These are phyloP conservation scores for Cucurbita maxima DNA, from an alignment of 306 rosid species.

Conservation along the genomic window DNA sequence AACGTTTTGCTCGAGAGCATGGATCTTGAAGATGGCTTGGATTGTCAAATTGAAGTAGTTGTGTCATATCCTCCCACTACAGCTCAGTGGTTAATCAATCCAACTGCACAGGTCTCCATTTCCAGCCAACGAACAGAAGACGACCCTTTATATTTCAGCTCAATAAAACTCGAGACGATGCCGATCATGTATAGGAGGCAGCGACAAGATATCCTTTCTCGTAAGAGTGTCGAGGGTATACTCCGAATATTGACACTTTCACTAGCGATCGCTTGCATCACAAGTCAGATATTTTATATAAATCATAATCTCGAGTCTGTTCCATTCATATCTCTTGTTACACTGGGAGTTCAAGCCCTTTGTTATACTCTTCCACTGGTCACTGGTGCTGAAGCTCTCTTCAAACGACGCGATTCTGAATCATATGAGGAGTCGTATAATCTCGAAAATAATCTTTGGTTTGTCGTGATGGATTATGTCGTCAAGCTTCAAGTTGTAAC, in stretches of 20 bases:
- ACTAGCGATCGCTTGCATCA: slow-evolving; percentile 48
- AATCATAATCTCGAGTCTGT: slow-evolving; percentile 39
- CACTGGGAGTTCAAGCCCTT: slow-evolving; percentile 73
- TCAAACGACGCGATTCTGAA: slow-evolving; percentile 42
- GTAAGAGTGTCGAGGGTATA: slow-evolving; percentile 58
- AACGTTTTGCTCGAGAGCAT: slow-evolving; percentile 40
- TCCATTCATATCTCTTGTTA: slow-evolving; percentile 58
- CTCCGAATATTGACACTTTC: slow-evolving; percentile 74
- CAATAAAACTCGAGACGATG: slow-evolving; percentile 45
- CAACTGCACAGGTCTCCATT: slow-evolving; percentile 49
- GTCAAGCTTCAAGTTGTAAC: slow-evolving; percentile 66
- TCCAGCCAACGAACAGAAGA: slow-evolving; percentile 60
- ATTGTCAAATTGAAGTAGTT: slow-evolving; percentile 61
- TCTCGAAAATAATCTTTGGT: slow-evolving; percentile 43
- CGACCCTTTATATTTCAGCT: slow-evolving; percentile 39
- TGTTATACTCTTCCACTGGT: slow-evolving; percentile 72
- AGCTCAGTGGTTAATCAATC: slow-evolving; percentile 63
- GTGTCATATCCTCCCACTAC: slow-evolving; percentile 78
- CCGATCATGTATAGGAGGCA: slow-evolving; percentile 64
- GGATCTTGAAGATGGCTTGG: slow-evolving; percentile 74
- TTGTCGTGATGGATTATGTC: slow-evolving; percentile 43
- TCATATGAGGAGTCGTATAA: slow-evolving; percentile 28
- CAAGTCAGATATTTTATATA: slow-evolving; percentile 59
- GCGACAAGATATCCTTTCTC: slow-evolving; percentile 65
- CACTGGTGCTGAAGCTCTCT: slow-evolving; percentile 77